Conservation (phyloP, 441 rosid species). For the Pelargonium cotyledonis region DNA sequence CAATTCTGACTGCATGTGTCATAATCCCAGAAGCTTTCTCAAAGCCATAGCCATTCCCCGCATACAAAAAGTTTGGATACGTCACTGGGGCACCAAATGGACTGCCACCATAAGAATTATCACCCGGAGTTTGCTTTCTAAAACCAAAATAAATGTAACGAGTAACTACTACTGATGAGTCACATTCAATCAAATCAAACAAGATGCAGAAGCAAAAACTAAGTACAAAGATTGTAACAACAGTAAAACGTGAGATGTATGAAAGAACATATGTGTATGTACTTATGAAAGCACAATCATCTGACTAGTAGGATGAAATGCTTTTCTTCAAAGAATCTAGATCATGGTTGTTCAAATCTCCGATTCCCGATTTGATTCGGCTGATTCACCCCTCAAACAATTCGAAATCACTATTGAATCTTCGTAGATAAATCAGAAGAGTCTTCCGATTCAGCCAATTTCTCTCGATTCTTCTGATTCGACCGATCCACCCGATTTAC, state of each 20-base stretch:
- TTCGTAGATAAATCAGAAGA: too few species aligned
- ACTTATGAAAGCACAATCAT: background rate
- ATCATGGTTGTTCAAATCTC: too few species aligned
- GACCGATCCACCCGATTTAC: too few species aligned
- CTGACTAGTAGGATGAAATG: background rate
- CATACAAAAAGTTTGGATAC: constrained; percentile 35
- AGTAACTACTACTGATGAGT: constrained; percentile 23
- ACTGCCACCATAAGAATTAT: constrained; percentile 46
- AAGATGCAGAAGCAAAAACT: background rate
- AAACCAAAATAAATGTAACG: constrained; percentile 32
- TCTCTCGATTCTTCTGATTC: too few species aligned
- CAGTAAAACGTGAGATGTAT: background rate
- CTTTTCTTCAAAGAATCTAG: background rate
- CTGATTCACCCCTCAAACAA: too few species aligned
- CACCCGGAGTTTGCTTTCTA: constrained; percentile 48
- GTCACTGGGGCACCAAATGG: constrained; percentile 45
- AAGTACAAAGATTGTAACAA: background rate
- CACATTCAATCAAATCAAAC: constrained; percentile 5
- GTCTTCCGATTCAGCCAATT: too few species aligned
- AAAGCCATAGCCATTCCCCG: constrained; percentile 45
- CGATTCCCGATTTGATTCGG: too few species aligned
- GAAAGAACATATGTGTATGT: background rate
- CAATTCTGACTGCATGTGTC: constrained; percentile 35
- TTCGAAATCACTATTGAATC: too few species aligned
- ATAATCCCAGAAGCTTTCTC: constrained; percentile 42